These are phyloP conservation scores for Pseudogymnoascus sp. DNA, from an alignment of 2,329 filamentous ascomycete genomes.

Conservation along the genomic window DNA sequence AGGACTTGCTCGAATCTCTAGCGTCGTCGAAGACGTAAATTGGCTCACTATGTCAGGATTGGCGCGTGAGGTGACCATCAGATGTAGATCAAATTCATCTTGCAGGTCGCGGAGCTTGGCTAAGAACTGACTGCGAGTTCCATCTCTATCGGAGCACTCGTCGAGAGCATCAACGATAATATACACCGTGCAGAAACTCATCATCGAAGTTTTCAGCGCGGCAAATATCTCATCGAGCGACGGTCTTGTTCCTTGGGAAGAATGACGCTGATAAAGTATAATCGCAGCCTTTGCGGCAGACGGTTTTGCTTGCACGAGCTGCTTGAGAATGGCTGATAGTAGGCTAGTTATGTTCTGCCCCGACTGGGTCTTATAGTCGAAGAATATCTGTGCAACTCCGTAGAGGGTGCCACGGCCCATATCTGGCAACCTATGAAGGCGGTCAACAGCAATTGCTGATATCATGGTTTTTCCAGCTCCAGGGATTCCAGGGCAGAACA, in stretches of 20 bases:
- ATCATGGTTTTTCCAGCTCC: background rate
- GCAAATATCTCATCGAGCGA: slow-evolving; percentile 14
- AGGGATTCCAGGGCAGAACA: slow-evolving; percentile 15
- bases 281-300: background rate
- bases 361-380: slow-evolving; percentile 25
- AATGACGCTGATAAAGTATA: background rate
- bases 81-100: background rate
- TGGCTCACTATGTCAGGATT: slow-evolving; percentile 51
- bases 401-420: background rate
- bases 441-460: background rate
- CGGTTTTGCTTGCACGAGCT: slow-evolving; percentile 18
- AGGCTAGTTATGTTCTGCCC: slow-evolving; percentile 23
- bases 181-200: slow-evolving; percentile 15
- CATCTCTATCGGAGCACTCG: slow-evolving; percentile 12
- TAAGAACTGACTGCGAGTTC: background rate
- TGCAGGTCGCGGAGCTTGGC: background rate
- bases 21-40: slow-evolving; percentile 27
- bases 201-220: slow-evolving; percentile 14
- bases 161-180: slow-evolving; percentile 19
- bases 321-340: slow-evolving; percentile 22
- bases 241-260: background rate
- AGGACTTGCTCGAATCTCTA: background rate
- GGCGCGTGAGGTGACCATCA: slow-evolving; percentile 19
- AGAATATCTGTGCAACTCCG: slow-evolving; percentile 31
- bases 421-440: background rate